phyloP scores from a whole-genome alignment of 345 rosid genomes.

The Raphanus raphanistrum region DNA sequence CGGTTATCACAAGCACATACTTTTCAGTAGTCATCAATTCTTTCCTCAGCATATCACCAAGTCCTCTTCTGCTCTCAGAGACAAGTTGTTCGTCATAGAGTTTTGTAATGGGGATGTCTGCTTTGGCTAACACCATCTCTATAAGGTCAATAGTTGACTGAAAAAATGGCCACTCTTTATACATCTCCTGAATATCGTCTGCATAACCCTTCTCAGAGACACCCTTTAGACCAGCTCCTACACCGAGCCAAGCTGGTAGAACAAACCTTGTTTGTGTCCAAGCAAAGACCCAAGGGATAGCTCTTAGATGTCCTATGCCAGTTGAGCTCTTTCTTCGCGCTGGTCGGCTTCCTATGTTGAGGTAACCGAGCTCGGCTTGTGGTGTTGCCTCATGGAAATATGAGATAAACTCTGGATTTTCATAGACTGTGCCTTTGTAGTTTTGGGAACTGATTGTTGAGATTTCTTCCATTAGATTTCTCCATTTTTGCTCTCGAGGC shows the following conservation, averaged over 20 bases:
- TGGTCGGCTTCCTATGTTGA: constrained; percentile 95
- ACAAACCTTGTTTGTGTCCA: constrained; percentile 99
- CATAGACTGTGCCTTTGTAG: constrained; percentile 78
- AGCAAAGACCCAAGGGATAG: constrained; percentile 97
- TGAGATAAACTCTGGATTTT: constrained; percentile 86
- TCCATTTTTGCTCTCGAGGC: constrained; percentile 95
- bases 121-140: constrained; percentile 93
- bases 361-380: constrained; percentile 93
- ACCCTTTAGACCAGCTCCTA: constrained; percentile 79
- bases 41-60: constrained; percentile 70
- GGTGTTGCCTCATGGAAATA: constrained; percentile 98
- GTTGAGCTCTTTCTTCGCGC: constrained; percentile 81
- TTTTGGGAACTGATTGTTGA: constrained; percentile 74
- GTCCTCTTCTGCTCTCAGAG: constrained; percentile 61
- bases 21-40: constrained; percentile 71
- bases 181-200: constrained; percentile 80
- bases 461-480: constrained; percentile 92
- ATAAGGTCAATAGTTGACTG: constrained; percentile 93
- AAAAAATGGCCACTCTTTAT: constrained; percentile 93
- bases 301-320: constrained; percentile 94
- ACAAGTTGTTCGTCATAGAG: constrained; percentile 92
- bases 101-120: constrained; percentile 79
- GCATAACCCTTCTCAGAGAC: constrained; percentile 80
- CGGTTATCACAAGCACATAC: constrained; percentile 70
- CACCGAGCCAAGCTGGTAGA: constrained; percentile 99